Evolutionary conservation across 2,329 filamentous ascomycete species (phyloP), one percentile per base, ranked within the genome.

Genomic region (Neonectria neomacrospora): DNA sequence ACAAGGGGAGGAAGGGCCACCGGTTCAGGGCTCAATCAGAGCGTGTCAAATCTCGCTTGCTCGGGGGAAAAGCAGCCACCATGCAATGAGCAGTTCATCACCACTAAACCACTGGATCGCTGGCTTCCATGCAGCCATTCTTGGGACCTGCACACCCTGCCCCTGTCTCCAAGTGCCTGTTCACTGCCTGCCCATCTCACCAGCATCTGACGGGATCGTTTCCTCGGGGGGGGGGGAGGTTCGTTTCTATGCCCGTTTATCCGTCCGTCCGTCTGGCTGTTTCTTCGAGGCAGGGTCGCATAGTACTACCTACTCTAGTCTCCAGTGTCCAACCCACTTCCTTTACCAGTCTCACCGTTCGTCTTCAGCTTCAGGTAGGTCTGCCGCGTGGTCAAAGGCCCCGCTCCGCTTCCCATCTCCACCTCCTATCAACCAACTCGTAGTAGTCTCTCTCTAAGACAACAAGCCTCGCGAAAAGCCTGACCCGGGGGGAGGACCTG

Each of bases 41-140:
- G 26, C 39, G 18, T 30, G 34, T 50, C 62, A 65, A 71, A 72
- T 72, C 52, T 72, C 70, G 70, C 70, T 72, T 72, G 64, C 41
- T 67, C 66, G 64, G 67, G 51, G 48, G 41, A 58, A 62, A 50
- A 65, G 53, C 66, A 58, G 60, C 60, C 54, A 63, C 48, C 23
- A 28, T 50, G 44, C 39, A 39, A 32, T 30, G 20, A 26, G 28
- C 32, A 41, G 61, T 58, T 62, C 67, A 57, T 28, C 51, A 47
- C 37, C 12, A 37, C 58, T 45, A 58, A 34, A 14, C 37, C 14
- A 34, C 34, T 26, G 5, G 10, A 23, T 37, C 42, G 51, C 47
- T 41, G 28, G 34, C 53, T 20, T 54, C 37, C 16, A 16, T 22
- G 42, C 42, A 14, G 10, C 20, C 20, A 14, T 45, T 22, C 20